Evolutionary conservation across 768 basidiomycete species (phyloP).

Genomic region (Podaxis sp.): DNA sequence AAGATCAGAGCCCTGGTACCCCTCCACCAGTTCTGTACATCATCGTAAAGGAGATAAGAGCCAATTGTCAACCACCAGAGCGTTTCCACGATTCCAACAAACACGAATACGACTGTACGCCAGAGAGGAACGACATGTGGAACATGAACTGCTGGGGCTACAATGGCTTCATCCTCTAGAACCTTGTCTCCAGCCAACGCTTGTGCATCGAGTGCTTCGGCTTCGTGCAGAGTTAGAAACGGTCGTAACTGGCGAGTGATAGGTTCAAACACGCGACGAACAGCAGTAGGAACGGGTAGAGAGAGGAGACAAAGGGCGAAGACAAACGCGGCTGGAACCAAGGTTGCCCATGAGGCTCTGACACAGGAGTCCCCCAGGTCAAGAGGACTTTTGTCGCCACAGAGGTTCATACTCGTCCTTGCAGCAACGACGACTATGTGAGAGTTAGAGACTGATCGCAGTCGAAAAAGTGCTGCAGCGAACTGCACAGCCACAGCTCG

Average conservation of each 20-base stretch:
- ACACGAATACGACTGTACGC: constrained; percentile 38
- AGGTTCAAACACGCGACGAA: constrained; percentile 20
- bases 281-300: constrained; percentile 25
- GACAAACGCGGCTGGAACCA: constrained; percentile 45
- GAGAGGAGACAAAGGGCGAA: constrained; percentile 34
- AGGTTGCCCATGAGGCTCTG: constrained; percentile 46
- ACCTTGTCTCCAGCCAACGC: constrained; percentile 11
- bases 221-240: constrained; percentile 51
- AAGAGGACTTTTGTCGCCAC: constrained; percentile 26
- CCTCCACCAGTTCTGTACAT: constrained; percentile 16
- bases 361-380: constrained; percentile 46
- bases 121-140: constrained; percentile 42
- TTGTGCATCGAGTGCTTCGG: constrained; percentile 40
- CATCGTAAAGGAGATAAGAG: constrained; percentile 46
- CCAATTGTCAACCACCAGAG: constrained; percentile 57
- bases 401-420: constrained; percentile 26
- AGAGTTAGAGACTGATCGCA: neutral
- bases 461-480: no score
- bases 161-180: neutral
- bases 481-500: no score
- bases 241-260: constrained; percentile 29
- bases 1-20: constrained; percentile 30
- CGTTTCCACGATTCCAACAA: constrained; percentile 51
- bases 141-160: constrained; percentile 15
- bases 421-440: neutral